Conservation (phyloP, 2,329 filamentous ascomycete species). For the Didymosphaeria variabile region DNA sequence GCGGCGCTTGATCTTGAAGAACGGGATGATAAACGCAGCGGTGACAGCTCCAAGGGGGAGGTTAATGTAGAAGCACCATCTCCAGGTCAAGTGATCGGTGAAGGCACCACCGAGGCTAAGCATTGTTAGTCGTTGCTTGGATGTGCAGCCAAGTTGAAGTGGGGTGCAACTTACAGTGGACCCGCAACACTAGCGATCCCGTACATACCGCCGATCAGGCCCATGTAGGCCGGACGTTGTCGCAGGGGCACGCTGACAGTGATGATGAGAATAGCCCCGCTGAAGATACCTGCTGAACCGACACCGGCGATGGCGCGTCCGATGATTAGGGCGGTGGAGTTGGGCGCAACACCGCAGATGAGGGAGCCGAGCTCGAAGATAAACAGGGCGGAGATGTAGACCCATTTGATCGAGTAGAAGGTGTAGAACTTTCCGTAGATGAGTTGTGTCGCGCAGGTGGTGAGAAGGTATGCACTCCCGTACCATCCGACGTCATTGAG, state of each 20-base stretch:
- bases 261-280: slow-evolving; percentile 59
- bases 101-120: slow-evolving; percentile 55
- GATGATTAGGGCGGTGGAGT: slow-evolving; percentile 59
- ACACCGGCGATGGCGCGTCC: slow-evolving; percentile 62
- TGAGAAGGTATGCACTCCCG: slow-evolving; percentile 53
- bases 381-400: slow-evolving; percentile 55
- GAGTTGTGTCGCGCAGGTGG: slow-evolving; percentile 52
- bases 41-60: slow-evolving; percentile 61
- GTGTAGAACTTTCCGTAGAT: slow-evolving; percentile 56
- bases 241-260: slow-evolving; percentile 55
- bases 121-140: slow-evolving; percentile 35
- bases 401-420: slow-evolving; percentile 58
- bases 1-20: slow-evolving; percentile 47
- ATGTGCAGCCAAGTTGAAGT: slow-evolving; percentile 13
- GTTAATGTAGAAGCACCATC: slow-evolving; percentile 59
- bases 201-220: slow-evolving; percentile 60
- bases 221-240: slow-evolving; percentile 60
- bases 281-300: slow-evolving; percentile 61
- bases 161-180: slow-evolving; percentile 50
- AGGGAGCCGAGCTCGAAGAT: slow-evolving; percentile 64
- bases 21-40: slow-evolving; percentile 51
- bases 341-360: slow-evolving; percentile 61
- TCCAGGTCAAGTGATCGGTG: slow-evolving; percentile 57
- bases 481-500: slow-evolving; percentile 60
- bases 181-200: slow-evolving; percentile 59